Evolutionary conservation across 768 basidiomycete species (phyloP).

Genomic region (Collybiopsis luxurians): DNA sequence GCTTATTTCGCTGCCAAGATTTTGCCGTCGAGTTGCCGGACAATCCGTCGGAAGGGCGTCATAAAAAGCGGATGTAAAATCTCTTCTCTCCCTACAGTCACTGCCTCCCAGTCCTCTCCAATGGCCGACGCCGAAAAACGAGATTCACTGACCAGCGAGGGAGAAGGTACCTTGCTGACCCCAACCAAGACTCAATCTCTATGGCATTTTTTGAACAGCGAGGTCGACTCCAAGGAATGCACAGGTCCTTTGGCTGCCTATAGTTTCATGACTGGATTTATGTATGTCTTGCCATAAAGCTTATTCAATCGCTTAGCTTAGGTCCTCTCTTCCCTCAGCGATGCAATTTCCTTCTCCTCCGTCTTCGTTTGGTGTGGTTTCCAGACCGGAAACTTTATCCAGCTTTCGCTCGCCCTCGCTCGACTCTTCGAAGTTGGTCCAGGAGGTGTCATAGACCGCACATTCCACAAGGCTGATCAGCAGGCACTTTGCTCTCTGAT

Average conservation of each 20-base stretch:
- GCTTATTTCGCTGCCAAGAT: too few relatives aligned
- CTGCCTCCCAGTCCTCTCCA: too few relatives aligned
- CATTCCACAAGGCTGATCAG: slow-evolving; percentile 79
- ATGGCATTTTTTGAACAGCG: slow-evolving; percentile 37
- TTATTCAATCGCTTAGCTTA: too few relatives aligned
- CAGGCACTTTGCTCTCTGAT: slow-evolving; percentile 81
- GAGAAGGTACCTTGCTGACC: background rate
- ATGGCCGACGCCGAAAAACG: slow-evolving; percentile 1
- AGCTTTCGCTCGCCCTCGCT: slow-evolving; percentile 78
- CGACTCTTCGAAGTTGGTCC: slow-evolving; percentile 63
- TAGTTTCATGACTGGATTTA: slow-evolving; percentile 80
- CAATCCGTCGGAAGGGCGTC: too few relatives aligned
- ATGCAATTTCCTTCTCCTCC: slow-evolving; percentile 73
- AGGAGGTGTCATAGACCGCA: slow-evolving; percentile 41
- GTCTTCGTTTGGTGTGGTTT: slow-evolving; percentile 85
- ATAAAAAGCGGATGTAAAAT: too few relatives aligned
- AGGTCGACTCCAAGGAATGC: slow-evolving; percentile 51
- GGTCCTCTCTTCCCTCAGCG: slow-evolving; percentile 34
- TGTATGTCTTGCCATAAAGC: too few relatives aligned
- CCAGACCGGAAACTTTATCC: slow-evolving; percentile 76
- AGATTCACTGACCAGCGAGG: slow-evolving; percentile 4
- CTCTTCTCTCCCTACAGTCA: too few relatives aligned
- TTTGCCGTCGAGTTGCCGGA: too few relatives aligned
- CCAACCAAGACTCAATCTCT: slow-evolving; percentile 19
- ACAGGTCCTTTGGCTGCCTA: slow-evolving; percentile 58